Conservation (phyloP, 1,284 basidiomycete genomes). For the Trametes hirsuta region DNA sequence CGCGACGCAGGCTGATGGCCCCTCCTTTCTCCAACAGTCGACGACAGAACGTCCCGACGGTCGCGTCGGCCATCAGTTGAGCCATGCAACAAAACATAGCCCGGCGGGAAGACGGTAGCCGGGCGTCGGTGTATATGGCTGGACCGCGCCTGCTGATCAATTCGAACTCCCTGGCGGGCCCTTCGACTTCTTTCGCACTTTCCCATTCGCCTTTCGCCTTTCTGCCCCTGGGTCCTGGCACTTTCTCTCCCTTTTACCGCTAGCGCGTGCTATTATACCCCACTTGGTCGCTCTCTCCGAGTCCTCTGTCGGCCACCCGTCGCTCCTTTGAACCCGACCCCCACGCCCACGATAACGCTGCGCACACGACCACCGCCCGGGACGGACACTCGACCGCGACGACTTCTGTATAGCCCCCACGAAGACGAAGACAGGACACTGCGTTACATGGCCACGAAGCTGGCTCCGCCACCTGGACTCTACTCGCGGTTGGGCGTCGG, state of each 20-base stretch:
- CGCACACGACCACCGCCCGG: not conserved
- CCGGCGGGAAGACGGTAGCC: too few relatives aligned
- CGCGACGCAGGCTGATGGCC: too few relatives aligned
- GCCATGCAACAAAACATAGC: too few relatives aligned
- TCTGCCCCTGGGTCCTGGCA: not conserved
- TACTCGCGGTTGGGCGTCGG: slow-evolving; percentile 28
- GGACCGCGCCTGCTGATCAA: not conserved
- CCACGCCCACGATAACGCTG: slow-evolving; percentile 6
- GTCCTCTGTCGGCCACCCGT: not conserved
- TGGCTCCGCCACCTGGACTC: slow-evolving; percentile 7
- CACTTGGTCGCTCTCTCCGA: not conserved
- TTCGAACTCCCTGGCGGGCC: too few relatives aligned
- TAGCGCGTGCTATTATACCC: slow-evolving; percentile 1
- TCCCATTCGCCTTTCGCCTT: slow-evolving; percentile 2
- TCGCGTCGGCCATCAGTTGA: too few relatives aligned
- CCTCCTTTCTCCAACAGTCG: too few relatives aligned
- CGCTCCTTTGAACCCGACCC: slow-evolving; percentile 11
- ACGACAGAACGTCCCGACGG: too few relatives aligned
- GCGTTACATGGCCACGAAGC: not conserved
- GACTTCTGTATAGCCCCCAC: not conserved
- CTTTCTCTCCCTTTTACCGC: slow-evolving; percentile 1
- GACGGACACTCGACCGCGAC: not conserved
- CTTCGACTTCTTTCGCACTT: not conserved
- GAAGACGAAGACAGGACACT: not conserved
- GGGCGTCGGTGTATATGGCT: not conserved